phyloP scores from a whole-genome alignment of 2,329 filamentous ascomycete genomes.

The Paradendryphiella salina region DNA sequence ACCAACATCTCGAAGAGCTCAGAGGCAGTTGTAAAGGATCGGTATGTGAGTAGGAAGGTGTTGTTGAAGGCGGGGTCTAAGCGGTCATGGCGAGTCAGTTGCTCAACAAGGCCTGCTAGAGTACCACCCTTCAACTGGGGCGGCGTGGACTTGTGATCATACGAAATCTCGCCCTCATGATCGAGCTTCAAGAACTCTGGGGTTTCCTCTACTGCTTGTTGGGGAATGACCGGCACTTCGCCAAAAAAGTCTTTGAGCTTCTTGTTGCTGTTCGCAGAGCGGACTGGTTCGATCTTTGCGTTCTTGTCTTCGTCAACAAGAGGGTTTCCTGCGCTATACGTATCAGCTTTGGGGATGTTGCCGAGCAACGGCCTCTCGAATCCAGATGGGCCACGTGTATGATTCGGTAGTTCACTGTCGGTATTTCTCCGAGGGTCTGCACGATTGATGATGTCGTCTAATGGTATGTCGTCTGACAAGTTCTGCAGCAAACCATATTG shows the following conservation, averaged over 20 bases:
- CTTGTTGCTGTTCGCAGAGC: conserved; percentile 49
- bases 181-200: conserved; percentile 86
- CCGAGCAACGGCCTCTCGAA: conserved; percentile 54
- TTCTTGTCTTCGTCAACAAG: conserved; percentile 26
- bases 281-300: conserved; percentile 41
- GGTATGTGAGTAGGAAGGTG: conserved; percentile 94
- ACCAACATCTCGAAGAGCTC: conserved; percentile 94
- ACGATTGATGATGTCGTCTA: conserved; percentile 36
- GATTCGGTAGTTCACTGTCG: conserved; percentile 44
- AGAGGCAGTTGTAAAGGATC: conserved; percentile 86
- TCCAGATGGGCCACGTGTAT: conserved; percentile 37
- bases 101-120: conserved; percentile 84
- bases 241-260: conserved; percentile 58
- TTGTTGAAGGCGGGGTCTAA: conserved; percentile 95
- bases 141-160: conserved; percentile 77
- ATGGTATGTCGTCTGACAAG: conserved; percentile 76
- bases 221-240: conserved; percentile 55
- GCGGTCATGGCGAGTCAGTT: conserved; percentile 93
- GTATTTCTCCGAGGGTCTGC: conserved; percentile 49
- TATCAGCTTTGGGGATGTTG: conserved; percentile 63
- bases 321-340: conserved; percentile 63
- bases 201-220: conserved; percentile 67
- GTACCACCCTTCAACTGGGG: conserved; percentile 86
- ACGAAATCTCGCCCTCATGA: conserved; percentile 84
- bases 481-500: conserved; percentile 86